phyloP scores from a whole-genome alignment of 805 yeast genomes.

The Myxozyma neotropica region DNA sequence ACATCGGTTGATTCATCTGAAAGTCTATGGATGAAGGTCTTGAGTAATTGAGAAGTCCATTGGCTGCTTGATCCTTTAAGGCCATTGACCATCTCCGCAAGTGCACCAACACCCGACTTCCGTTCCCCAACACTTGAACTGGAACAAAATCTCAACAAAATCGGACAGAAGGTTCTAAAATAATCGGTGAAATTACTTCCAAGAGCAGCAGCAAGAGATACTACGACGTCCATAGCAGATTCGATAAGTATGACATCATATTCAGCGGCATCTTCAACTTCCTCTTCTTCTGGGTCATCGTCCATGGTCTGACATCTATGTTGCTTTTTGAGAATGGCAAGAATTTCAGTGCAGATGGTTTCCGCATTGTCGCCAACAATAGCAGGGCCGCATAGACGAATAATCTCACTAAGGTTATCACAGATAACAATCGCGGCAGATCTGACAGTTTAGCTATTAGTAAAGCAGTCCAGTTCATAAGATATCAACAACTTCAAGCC shows the following conservation, averaged over 20 bases:
- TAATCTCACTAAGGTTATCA: constrained; percentile 69
- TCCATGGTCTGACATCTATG: constrained; percentile 84
- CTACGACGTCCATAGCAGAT: constrained; percentile 81
- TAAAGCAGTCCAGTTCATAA: background rate
- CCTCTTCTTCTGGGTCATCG: constrained; percentile 52
- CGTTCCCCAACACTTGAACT: constrained; percentile 74
- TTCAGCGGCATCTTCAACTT: constrained; percentile 39
- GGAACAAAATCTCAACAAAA: constrained; percentile 57
- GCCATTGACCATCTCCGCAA: constrained; percentile 85
- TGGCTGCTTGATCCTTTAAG: constrained; percentile 65
- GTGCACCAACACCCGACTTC: constrained; percentile 80
- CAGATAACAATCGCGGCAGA: constrained; percentile 67
- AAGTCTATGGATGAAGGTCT: constrained; percentile 67
- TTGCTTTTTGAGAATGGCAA: constrained; percentile 74
- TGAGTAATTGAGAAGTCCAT: constrained; percentile 67
- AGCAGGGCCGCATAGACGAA: constrained; percentile 69
- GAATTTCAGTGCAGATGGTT: constrained; percentile 66
- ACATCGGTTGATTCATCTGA: constrained; percentile 75
- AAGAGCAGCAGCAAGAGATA: constrained; percentile 72
- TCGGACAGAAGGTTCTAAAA: constrained; percentile 70
- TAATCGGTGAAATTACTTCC: constrained; percentile 76
- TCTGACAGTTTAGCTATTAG: constrained; percentile 6
- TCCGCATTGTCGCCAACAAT: constrained; percentile 66
- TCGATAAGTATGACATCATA: constrained; percentile 73
- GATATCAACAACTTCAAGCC: background rate